Evolutionary conservation across 176 grass and related monocot species (phyloP).

Genomic region (Hsuehochloa calcarea): DNA sequence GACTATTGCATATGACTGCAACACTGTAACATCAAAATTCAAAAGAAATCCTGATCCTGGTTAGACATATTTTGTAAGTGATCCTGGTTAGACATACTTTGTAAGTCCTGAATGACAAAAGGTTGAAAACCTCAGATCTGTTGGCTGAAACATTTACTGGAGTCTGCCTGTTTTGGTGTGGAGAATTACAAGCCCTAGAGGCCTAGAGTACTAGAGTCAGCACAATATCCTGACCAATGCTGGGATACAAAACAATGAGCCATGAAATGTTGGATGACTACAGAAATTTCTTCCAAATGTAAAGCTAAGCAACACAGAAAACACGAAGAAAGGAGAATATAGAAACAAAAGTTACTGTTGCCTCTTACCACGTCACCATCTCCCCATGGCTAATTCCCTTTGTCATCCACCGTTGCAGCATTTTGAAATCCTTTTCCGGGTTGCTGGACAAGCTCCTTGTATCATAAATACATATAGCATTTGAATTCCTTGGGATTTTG

Average conservation of each 20-base stretch:
- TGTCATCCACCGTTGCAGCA: conserved; percentile 61
- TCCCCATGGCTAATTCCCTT: conserved; percentile 62
- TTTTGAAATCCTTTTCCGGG: conserved; percentile 46
- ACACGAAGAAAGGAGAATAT: neutral
- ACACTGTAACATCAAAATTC: neutral
- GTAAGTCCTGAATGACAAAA: neutral
- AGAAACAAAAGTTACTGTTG: neutral
- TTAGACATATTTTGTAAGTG: neutral
- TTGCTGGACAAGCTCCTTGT: conserved; percentile 48
- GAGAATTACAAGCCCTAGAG: neutral
- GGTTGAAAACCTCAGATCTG: neutral
- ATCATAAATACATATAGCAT: conserved; percentile 75
- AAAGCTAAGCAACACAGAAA: neutral
- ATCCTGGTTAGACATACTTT: neutral
- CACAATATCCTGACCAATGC: neutral
- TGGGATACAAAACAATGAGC: neutral
- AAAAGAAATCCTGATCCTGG: neutral
- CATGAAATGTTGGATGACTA: neutral
- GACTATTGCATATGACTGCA: neutral
- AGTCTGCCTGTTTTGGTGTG: neutral
- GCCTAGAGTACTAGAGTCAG: neutral
- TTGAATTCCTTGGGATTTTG: conserved; percentile 63
- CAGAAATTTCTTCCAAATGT: neutral
- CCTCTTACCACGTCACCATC: conserved; percentile 48
- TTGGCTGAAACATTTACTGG: conserved; percentile 8